Conservation (phyloP, 2,329 filamentous ascomycete genomes). For the Scopulariopsis brevicaulis region DNA sequence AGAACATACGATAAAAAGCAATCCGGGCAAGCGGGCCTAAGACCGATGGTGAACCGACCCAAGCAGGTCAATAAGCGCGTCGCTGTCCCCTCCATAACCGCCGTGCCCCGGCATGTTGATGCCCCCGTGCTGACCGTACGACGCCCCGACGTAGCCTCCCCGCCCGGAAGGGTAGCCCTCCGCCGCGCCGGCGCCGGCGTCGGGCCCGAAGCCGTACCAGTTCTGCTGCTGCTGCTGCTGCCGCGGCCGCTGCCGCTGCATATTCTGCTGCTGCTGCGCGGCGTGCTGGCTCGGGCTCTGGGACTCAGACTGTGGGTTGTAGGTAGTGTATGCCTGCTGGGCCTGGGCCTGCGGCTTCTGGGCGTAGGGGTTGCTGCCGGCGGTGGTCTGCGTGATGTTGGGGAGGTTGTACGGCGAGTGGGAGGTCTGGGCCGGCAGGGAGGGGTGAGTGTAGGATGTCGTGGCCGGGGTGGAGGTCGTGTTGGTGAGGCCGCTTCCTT, state of each 20-base stretch:
- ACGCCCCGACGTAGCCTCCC: background rate
- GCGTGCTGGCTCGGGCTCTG: background rate
- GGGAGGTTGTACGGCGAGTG: conserved; percentile 11
- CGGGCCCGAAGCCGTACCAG: conserved; percentile 1
- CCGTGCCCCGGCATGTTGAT: background rate
- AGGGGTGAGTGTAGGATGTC: background rate
- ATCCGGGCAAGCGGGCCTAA: background rate
- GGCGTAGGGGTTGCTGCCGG: conserved; percentile 9
- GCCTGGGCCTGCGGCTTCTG: conserved; percentile 9
- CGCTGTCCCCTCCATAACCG: background rate
- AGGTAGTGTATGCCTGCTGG: background rate
- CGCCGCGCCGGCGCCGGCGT: background rate
- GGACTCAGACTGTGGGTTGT: background rate
- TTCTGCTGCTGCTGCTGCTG: conserved; percentile 5
- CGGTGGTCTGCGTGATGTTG: conserved; percentile 7
- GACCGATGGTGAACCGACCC: conserved; percentile 1
- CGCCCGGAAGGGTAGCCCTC: background rate
- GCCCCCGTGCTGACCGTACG: background rate
- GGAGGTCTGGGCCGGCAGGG: background rate
- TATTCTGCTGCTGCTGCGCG: conserved; percentile 2
- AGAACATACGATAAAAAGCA: background rate
- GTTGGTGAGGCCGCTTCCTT: conserved; percentile 7
- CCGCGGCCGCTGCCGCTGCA: conserved; percentile 4
- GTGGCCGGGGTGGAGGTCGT: conserved; percentile 3
- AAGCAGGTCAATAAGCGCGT: conserved; percentile 2